These are phyloP conservation scores for Trypanosomatidae sp. DNA, from an alignment of 208 protist genomes.

Conservation along the genomic window DNA sequence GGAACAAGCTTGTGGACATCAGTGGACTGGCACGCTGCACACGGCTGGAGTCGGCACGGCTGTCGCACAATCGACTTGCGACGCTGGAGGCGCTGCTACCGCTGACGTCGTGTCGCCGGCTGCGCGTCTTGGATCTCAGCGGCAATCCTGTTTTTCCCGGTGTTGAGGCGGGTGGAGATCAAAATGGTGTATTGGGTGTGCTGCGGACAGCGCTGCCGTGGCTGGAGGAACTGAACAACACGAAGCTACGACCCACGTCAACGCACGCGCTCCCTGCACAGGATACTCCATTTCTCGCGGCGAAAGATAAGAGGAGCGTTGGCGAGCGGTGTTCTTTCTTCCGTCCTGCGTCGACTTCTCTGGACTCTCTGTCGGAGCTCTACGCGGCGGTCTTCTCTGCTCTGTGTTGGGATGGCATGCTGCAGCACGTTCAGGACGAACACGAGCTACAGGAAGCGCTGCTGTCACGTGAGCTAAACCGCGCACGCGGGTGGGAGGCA, in stretches of 20 bases:
- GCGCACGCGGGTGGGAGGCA: constrained; percentile 20
- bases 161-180: background rate
- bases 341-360: too few species aligned
- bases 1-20: constrained; percentile 61
- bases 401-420: constrained; percentile 19
- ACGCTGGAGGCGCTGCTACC: constrained; percentile 33
- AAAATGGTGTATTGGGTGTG: too few species aligned
- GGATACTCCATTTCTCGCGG: too few species aligned
- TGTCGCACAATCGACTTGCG: constrained; percentile 62
- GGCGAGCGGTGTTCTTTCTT: too few species aligned
- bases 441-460: constrained; percentile 11
- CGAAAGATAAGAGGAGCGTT: too few species aligned
- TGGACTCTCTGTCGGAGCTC: background rate
- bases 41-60: constrained; percentile 50
- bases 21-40: constrained; percentile 54
- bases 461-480: constrained; percentile 9
- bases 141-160: constrained; percentile 60
- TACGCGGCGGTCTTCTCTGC: constrained; percentile 23
- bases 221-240: constrained; percentile 44
- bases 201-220: constrained; percentile 14
- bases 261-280: too few species aligned
- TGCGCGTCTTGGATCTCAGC: constrained; percentile 48
- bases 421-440: constrained; percentile 16
- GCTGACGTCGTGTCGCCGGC: constrained; percentile 40
- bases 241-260: background rate